These are phyloP conservation scores for Juglanconis juglandina DNA, from an alignment of 2,329 filamentous ascomycete species.

Conservation along the genomic window DNA sequence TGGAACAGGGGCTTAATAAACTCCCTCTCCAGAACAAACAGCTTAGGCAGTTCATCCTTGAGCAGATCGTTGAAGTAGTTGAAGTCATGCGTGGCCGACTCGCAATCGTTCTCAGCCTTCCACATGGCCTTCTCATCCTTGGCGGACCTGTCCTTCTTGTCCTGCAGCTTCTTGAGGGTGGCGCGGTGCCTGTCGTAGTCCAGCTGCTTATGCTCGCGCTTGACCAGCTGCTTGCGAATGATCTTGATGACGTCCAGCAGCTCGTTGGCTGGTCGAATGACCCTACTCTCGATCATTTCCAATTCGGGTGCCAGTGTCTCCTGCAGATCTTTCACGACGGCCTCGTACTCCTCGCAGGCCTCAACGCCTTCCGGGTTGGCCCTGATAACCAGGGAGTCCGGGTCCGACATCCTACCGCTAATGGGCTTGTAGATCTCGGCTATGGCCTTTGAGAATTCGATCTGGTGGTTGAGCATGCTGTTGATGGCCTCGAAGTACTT, in stretches of 20 bases:
- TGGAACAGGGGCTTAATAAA: constrained; percentile 98
- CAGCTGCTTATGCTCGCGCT: constrained; percentile 95
- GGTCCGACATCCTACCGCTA: constrained; percentile 91
- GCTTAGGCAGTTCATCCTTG: constrained; percentile 90
- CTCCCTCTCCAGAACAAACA: constrained; percentile 84
- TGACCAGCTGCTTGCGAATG: constrained; percentile 81
- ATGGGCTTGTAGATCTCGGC: constrained; percentile 98
- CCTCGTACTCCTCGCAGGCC: constrained; percentile 95
- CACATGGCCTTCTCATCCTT: constrained; percentile 98
- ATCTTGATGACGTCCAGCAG: constrained; percentile 92
- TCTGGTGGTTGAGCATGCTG: constrained; percentile 95
- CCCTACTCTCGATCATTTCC: constrained; percentile 91
- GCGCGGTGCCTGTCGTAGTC: constrained; percentile 88
- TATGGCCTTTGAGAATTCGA: constrained; percentile 95
- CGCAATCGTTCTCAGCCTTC: constrained; percentile 88
- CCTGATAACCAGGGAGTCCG: constrained; percentile 74
- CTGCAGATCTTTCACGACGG: constrained; percentile 84
- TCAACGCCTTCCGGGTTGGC: constrained; percentile 90
- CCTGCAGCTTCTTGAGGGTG: constrained; percentile 86
- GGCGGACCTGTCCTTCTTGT: constrained; percentile 92
- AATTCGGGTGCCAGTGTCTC: constrained; percentile 85
- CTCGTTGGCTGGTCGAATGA: constrained; percentile 91
- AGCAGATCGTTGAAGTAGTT: constrained; percentile 97
- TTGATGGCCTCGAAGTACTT: constrained; percentile 99
- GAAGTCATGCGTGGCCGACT: constrained; percentile 90